These are phyloP conservation scores for Orbilia oligospora DNA, from an alignment of 2,329 filamentous ascomycete genomes.

Conservation along the genomic window DNA sequence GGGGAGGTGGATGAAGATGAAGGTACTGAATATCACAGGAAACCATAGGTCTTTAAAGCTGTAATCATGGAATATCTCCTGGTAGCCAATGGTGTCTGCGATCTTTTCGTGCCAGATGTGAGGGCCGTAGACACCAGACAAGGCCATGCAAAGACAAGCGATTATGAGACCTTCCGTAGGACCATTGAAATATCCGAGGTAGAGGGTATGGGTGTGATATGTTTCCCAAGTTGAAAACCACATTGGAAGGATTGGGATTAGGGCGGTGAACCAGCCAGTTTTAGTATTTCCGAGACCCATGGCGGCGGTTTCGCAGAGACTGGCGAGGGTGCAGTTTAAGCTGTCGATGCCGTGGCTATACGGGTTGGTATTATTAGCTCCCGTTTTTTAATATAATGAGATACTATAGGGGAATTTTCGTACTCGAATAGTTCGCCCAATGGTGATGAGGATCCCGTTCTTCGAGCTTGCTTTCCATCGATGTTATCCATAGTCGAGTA, in stretches of 20 bases:
- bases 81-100: slow-evolving; percentile 76
- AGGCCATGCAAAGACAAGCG: slow-evolving; percentile 85
- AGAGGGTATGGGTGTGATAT: slow-evolving; percentile 97
- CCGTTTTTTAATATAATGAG: not conserved
- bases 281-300: slow-evolving; percentile 90
- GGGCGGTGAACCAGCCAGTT: slow-evolving; percentile 89
- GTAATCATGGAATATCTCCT: slow-evolving; percentile 76
- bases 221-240: slow-evolving; percentile 99
- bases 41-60: slow-evolving; percentile 93
- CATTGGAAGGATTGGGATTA: slow-evolving; percentile 94
- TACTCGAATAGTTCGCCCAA: slow-evolving; percentile 95
- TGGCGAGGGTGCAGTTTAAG: slow-evolving; percentile 89
- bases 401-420: slow-evolving; percentile 63
- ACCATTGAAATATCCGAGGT: slow-evolving; percentile 95
- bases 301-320: slow-evolving; percentile 89
- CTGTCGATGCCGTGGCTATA: slow-evolving; percentile 92
- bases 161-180: slow-evolving; percentile 95
- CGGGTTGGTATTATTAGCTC: slow-evolving; percentile 17
- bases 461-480: slow-evolving; percentile 95
- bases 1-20: slow-evolving; percentile 83
- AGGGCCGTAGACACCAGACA: slow-evolving; percentile 89
- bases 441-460: slow-evolving; percentile 94
- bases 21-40: slow-evolving; percentile 76
- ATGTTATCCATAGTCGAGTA: slow-evolving; percentile 99
- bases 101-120: slow-evolving; percentile 86